Percentiles rank a stretch among this genome's conserved stretches.
These are phyloP conservation scores for Rutstroemia sp. DNA, from an alignment of 2,329 filamentous ascomycete species.

Conservation along the genomic window DNA sequence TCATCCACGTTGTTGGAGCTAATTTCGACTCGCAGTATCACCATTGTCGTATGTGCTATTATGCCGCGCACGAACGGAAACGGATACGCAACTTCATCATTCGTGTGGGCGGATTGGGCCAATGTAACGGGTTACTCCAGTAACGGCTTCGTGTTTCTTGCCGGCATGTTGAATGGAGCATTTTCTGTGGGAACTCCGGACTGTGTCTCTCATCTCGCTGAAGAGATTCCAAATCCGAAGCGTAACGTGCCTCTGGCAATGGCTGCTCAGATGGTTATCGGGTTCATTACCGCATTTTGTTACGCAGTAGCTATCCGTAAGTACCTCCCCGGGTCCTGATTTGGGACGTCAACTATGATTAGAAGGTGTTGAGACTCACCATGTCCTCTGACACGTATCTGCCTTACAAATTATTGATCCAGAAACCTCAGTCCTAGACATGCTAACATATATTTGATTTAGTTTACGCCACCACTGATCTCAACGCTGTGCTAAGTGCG, in stretches of 20 bases:
- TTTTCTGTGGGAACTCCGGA: conserved; percentile 62
- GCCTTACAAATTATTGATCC: background rate
- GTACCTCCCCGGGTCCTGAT: background rate
- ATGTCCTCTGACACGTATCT: background rate
- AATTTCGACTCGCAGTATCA: background rate
- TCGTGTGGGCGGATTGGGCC: conserved; percentile 39
- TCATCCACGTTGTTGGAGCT: background rate
- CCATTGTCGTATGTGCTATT: conserved; percentile 44
- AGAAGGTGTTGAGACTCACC: background rate
- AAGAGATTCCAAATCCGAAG: conserved; percentile 51
- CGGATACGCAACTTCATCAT: conserved; percentile 34
- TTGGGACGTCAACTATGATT: background rate
- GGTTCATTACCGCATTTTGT: conserved; percentile 44
- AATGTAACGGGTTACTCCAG: conserved; percentile 39
- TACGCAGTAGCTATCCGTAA: conserved; percentile 40
- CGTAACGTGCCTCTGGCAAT: conserved; percentile 48
- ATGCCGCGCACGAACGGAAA: conserved; percentile 41
- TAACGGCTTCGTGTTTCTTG: conserved; percentile 50
- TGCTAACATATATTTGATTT: background rate
- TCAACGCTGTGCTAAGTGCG: conserved; percentile 44
- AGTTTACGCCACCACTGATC: conserved; percentile 50
- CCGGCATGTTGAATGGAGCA: conserved; percentile 59
- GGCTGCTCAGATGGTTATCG: conserved; percentile 41
- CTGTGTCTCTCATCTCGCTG: conserved; percentile 55
- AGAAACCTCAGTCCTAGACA: background rate